These are phyloP conservation scores for Rugonectria rugulosa DNA, from an alignment of 2,329 filamentous ascomycete genomes.

Conservation along the genomic window DNA sequence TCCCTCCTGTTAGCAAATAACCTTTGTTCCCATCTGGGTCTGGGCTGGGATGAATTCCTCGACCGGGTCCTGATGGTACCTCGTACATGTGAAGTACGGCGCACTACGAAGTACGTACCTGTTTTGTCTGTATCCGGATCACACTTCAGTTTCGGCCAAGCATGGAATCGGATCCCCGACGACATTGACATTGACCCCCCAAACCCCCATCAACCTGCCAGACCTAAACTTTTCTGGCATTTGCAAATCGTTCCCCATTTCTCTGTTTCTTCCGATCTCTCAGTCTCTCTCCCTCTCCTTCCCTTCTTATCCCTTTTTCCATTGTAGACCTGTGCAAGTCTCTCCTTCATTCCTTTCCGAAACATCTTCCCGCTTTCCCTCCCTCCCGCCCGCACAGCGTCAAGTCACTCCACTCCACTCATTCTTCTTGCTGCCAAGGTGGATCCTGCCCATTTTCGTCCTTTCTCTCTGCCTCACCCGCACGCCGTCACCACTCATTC, in stretches of 20 bases:
- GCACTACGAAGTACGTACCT: too few species aligned
- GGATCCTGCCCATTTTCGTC: conserved; percentile 8
- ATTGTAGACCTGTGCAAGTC: conserved; percentile 28
- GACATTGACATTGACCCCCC: background rate
- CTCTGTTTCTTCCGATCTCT: conserved; percentile 13
- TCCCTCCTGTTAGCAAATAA: conserved; percentile 11
- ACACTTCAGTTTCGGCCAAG: too few species aligned
- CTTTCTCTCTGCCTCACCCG: background rate
- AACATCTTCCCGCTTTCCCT: conserved; percentile 24
- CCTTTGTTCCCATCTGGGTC: conserved; percentile 15
- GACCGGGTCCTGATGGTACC: too few species aligned
- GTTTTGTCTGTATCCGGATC: too few species aligned
- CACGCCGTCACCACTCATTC: background rate
- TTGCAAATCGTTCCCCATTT: conserved; percentile 1
- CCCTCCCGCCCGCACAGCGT: too few species aligned
- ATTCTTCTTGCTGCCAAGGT: conserved; percentile 20
- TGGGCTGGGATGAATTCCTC: conserved; percentile 7
- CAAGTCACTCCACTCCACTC: conserved; percentile 34
- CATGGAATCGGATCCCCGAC: too few species aligned
- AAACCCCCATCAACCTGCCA: background rate
- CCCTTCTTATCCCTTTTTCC: too few species aligned
- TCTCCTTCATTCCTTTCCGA: conserved; percentile 25
- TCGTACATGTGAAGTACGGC: too few species aligned
- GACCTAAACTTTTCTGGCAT: background rate
- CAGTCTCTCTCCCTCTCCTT: conserved; percentile 20